phyloP scores from a whole-genome alignment of 2,329 filamentous ascomycete species.

The Aspergillus intermedius region DNA sequence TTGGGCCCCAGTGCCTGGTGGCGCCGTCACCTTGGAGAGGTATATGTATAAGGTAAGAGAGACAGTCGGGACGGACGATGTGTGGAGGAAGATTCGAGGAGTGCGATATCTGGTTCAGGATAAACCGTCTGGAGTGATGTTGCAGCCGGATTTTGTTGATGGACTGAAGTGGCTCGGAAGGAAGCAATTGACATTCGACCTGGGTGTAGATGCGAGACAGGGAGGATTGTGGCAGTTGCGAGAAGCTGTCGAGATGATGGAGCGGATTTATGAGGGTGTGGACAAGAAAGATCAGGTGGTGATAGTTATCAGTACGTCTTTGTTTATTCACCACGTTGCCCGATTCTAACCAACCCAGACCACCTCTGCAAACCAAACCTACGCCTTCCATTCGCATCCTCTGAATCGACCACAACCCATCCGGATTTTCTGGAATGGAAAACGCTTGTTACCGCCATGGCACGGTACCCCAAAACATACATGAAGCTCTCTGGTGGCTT shows the following conservation, averaged over 20 bases:
- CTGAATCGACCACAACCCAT: conserved; percentile 33
- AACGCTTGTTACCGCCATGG: conserved; percentile 60
- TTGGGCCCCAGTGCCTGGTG: conserved; percentile 76
- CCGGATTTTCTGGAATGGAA: conserved; percentile 63
- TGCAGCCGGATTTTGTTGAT: conserved; percentile 59
- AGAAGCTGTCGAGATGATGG: conserved; percentile 64
- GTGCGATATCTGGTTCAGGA: conserved; percentile 80
- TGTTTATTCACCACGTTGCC: neutral
- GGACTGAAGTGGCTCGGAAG: conserved; percentile 59
- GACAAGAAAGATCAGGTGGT: conserved; percentile 48
- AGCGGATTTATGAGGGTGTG: conserved; percentile 57
- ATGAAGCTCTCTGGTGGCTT: conserved; percentile 90
- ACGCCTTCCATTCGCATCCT: conserved; percentile 48
- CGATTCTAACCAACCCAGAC: conserved; percentile 46
- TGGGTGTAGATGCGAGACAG: conserved; percentile 75
- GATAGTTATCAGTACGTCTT: conserved; percentile 57
- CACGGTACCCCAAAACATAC: conserved; percentile 60
- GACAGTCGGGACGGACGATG: conserved; percentile 48
- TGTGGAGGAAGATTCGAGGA: conserved; percentile 65
- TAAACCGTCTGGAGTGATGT: conserved; percentile 60
- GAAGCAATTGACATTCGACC: conserved; percentile 65
- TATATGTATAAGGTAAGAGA: conserved; percentile 61
- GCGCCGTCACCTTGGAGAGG: conserved; percentile 51
- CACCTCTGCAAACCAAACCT: conserved; percentile 87
- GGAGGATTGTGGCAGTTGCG: conserved; percentile 68